Evolutionary conservation across 495 filamentous ascomycete species (phyloP).

Genomic region (Aspergillus leporis): DNA sequence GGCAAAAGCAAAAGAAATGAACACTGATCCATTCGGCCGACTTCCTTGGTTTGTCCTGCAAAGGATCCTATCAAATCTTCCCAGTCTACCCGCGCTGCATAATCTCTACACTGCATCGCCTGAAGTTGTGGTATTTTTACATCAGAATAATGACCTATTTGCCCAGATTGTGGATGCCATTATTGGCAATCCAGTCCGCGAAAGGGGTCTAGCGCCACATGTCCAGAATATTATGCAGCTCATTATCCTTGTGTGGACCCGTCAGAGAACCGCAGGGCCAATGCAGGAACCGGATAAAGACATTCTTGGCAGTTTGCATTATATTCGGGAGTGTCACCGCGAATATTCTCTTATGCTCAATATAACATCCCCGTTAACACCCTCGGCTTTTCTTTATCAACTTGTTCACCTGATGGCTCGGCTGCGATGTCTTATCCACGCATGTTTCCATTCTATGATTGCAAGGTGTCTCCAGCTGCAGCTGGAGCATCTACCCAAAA

Average conservation of each 20-base stretch:
- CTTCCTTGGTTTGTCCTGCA: slow-evolving; percentile 16
- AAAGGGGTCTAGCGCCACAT: slow-evolving; percentile 3
- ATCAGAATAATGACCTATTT: slow-evolving; percentile 4
- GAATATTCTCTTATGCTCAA: not conserved
- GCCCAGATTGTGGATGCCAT: slow-evolving; percentile 4
- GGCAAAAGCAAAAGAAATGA: too few relatives aligned
- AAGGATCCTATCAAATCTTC: slow-evolving; percentile 7
- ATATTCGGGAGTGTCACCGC: not conserved
- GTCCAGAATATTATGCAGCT: not conserved
- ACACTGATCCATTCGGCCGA: too few relatives aligned
- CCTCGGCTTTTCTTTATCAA: slow-evolving; percentile 4
- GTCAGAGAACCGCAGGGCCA: not conserved
- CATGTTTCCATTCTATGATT: too few relatives aligned
- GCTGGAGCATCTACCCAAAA: too few relatives aligned
- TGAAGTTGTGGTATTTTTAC: slow-evolving; percentile 1
- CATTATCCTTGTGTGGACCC: slow-evolving; percentile 1
- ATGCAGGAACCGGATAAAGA: not conserved
- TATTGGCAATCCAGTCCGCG: not conserved
- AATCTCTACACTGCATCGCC: slow-evolving; percentile 11
- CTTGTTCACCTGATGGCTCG: not conserved
- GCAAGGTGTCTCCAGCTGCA: too few relatives aligned
- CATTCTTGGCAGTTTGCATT: slow-evolving; percentile 2
- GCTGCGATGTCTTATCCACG: too few relatives aligned
- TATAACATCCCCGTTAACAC: slow-evolving; percentile 5
- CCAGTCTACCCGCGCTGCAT: slow-evolving; percentile 11